phyloP scores from a whole-genome alignment of 2,329 filamentous ascomycete species.

The Colletotrichum spaethianum region DNA sequence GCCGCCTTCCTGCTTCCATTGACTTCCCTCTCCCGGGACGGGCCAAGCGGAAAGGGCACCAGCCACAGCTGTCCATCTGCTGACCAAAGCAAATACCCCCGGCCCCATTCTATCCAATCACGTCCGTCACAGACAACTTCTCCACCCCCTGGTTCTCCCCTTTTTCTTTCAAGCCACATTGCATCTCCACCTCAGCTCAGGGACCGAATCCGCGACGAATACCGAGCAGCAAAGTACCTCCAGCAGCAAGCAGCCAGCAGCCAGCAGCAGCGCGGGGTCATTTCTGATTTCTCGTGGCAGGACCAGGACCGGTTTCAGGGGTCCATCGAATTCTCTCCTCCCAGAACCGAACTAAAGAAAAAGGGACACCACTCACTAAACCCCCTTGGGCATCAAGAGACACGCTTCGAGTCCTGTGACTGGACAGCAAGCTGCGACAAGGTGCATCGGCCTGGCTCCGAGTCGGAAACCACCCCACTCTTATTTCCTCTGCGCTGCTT shows the following conservation, averaged over 20 bases:
- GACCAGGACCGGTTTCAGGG: conserved; percentile 32
- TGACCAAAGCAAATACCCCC: conserved; percentile 15
- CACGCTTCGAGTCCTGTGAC: neutral
- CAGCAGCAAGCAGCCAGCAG: no score
- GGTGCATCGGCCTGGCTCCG: conserved; percentile 26
- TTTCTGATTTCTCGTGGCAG: conserved; percentile 16
- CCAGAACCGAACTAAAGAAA: neutral
- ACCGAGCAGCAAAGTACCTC: neutral
- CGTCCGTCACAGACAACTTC: neutral
- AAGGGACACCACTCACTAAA: neutral
- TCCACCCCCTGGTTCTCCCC: neutral
- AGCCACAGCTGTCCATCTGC: conserved; percentile 19
- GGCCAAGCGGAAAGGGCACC: neutral
- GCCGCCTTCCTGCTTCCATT: conserved; percentile 28
- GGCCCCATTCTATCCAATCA: conserved; percentile 3
- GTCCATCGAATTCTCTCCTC: conserved; percentile 36
- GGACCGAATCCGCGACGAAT: neutral
- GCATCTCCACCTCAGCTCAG: neutral
- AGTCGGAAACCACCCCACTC: conserved; percentile 28
- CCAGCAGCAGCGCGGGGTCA: conserved; percentile 37
- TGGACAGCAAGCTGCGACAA: neutral
- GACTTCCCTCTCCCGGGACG: conserved; percentile 20
- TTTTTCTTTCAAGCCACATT: conserved; percentile 18
- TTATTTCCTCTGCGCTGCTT: conserved; percentile 25
- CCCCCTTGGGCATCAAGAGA: neutral